Evolutionary conservation across 371 early-diverging fungal species (phyloP).

Genomic region (Vittaforma corneae): DNA sequence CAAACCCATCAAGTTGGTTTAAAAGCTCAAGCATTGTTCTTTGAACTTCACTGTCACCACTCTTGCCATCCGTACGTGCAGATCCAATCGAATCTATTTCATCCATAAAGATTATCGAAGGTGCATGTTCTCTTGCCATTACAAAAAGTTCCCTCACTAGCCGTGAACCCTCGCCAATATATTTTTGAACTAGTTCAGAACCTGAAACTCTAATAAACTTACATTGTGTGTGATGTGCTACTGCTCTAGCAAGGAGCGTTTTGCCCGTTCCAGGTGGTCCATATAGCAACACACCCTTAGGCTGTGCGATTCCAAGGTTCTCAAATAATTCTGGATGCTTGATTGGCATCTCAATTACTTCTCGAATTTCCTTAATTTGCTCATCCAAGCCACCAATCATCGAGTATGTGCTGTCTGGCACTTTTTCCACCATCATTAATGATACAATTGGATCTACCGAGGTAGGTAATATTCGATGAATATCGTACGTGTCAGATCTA

Average conservation of each 20-base stretch:
- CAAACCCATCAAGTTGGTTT: constrained; percentile 95
- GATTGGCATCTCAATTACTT: constrained; percentile 93
- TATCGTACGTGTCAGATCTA: constrained; percentile 71
- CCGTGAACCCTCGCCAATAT: constrained; percentile 95
- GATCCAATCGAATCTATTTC: constrained; percentile 96
- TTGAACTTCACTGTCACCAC: constrained; percentile 89
- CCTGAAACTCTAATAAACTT: constrained; percentile 97
- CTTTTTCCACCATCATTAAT: constrained; percentile 99
- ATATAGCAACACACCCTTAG: constrained; percentile 92
- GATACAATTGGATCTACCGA: constrained; percentile 84
- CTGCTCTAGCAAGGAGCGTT: constrained; percentile 83
- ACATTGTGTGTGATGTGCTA: constrained; percentile 97
- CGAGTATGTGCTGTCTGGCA: constrained; percentile 95
- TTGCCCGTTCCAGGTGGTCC: constrained; percentile 73
- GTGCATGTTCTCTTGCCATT: constrained; percentile 93
- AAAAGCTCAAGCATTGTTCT: constrained; percentile 76
- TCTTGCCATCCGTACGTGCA: constrained; percentile 58
- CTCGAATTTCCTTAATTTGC: constrained; percentile 98
- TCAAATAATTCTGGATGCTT: constrained; percentile 97
- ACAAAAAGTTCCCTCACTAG: constrained; percentile 98
- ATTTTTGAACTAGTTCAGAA: constrained; percentile 97
- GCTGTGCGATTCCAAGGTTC: constrained; percentile 93
- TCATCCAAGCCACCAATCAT: constrained; percentile 98
- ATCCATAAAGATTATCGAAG: constrained; percentile 98
- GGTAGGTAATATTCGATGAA: constrained; percentile 80